Percentiles rank a stretch among this genome's conserved stretches.
These are phyloP conservation scores for Pythium periplocum DNA, from an alignment of 352 stramenopile genomes.

Conservation along the genomic window DNA sequence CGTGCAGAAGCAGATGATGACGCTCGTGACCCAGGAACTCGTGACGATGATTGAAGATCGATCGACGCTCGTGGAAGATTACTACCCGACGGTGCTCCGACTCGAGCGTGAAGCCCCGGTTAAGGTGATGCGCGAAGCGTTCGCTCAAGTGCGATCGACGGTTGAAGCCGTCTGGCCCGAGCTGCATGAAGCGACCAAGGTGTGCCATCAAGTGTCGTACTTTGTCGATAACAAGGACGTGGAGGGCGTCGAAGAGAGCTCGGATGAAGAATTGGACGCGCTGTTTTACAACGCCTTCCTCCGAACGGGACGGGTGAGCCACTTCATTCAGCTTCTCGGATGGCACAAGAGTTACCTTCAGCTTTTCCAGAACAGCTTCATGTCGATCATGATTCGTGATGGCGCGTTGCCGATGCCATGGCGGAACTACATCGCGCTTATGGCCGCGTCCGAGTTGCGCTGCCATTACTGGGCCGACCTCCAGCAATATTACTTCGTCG, in stretches of 20 bases:
- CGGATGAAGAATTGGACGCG: conserved; percentile 42
- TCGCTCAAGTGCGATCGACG: conserved; percentile 33
- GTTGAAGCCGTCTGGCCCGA: conserved; percentile 26
- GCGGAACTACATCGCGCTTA: conserved; percentile 82
- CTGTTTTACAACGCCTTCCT: conserved; percentile 62
- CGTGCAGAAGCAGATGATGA: conserved; percentile 58
- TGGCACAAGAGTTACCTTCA: conserved; percentile 78
- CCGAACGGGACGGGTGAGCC: conserved; percentile 61
- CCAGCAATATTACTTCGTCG: conserved; percentile 81
- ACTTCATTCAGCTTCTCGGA: conserved; percentile 69
- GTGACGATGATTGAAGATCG: conserved; percentile 38
- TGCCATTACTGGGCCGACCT: conserved; percentile 80
- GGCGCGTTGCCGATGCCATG: conserved; percentile 75
- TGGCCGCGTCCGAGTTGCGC: conserved; percentile 69
- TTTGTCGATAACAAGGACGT: conserved; percentile 50
- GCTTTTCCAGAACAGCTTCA: conserved; percentile 59
- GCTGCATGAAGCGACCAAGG: conserved; percentile 11
- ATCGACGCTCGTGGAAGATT: conserved; percentile 43
- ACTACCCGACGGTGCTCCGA: conserved; percentile 63
- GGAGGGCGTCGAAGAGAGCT: conserved; percentile 21
- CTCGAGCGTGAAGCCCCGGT: conserved; percentile 67
- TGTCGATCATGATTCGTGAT: conserved; percentile 69
- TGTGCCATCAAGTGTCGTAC: conserved; percentile 47
- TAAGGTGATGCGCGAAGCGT: conserved; percentile 50
- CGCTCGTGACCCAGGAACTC: conserved; percentile 46